Evolutionary conservation across 352 stramenopile genomes (phyloP).

Genomic region (Aphanomyces euteiches): DNA sequence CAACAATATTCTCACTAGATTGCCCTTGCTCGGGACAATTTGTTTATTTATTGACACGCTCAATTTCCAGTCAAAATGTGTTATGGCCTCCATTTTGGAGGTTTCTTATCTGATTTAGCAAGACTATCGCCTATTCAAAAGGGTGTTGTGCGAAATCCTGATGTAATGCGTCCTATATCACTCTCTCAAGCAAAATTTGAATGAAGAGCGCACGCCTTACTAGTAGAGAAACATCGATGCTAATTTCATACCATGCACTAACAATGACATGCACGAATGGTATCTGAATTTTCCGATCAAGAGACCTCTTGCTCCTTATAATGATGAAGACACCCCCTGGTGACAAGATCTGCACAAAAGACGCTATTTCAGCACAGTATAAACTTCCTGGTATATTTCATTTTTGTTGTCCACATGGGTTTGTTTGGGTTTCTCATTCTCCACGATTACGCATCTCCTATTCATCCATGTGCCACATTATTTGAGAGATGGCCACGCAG

Average conservation of each 20-base stretch:
- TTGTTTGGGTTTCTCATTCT: constrained; percentile 3
- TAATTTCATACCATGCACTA: background rate
- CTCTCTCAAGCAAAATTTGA: background rate
- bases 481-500: background rate
- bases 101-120: background rate
- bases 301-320: background rate
- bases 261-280: background rate
- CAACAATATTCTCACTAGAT: background rate
- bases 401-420: background rate
- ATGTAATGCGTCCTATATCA: background rate
- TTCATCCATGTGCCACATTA: background rate
- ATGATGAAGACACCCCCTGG: background rate
- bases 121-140: background rate
- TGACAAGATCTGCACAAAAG: background rate
- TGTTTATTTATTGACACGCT: background rate
- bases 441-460: background rate
- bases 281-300: background rate
- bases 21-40: background rate
- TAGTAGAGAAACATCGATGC: background rate
- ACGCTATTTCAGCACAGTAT: background rate
- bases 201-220: background rate
- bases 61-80: background rate
- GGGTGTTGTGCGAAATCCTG: background rate
- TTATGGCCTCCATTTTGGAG: background rate
- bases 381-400: constrained; percentile 1